Evolutionary conservation across 495 filamentous ascomycete genomes (phyloP).

Genomic region (Daldinia childiae): DNA sequence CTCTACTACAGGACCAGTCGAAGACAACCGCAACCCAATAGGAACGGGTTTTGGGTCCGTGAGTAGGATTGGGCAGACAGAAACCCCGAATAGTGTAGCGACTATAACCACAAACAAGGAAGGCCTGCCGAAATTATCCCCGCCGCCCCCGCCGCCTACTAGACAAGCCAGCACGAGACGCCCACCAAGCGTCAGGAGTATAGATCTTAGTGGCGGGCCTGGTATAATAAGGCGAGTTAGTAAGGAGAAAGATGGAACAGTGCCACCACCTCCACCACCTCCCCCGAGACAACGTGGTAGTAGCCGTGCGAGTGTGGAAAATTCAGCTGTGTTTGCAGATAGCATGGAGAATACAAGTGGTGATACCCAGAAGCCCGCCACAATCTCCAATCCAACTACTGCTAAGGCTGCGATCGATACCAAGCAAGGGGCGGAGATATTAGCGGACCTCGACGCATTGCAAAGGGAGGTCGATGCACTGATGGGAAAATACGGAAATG

Average conservation of each 20-base stretch:
- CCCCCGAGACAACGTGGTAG: slow-evolving; percentile 66
- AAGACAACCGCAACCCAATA: slow-evolving; percentile 30
- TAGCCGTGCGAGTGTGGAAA: slow-evolving; percentile 60
- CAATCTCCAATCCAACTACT: slow-evolving; percentile 31
- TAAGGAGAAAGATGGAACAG: slow-evolving; percentile 41
- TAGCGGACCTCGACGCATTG: slow-evolving; percentile 73
- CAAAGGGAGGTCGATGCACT: slow-evolving; percentile 78
- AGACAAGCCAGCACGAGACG: slow-evolving; percentile 52
- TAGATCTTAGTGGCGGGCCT: slow-evolving; percentile 47
- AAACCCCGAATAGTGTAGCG: slow-evolving; percentile 3
- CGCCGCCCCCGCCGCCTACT: slow-evolving; percentile 57
- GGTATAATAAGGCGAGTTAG: slow-evolving; percentile 35
- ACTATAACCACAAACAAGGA: slow-evolving; percentile 31
- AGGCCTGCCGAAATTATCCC: slow-evolving; percentile 47
- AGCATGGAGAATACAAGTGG: slow-evolving; percentile 25
- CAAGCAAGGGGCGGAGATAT: slow-evolving; percentile 59
- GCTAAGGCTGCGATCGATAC: background rate
- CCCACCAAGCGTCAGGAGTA: slow-evolving; percentile 49
- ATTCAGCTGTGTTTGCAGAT: slow-evolving; percentile 28
- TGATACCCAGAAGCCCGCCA: slow-evolving; percentile 30
- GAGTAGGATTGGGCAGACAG: slow-evolving; percentile 20
- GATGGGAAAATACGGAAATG: slow-evolving; percentile 62
- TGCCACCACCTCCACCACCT: slow-evolving; percentile 62
- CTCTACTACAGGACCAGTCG: slow-evolving; percentile 15
- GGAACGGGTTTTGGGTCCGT: slow-evolving; percentile 14